Evolutionary conservation across 805 yeast species (phyloP), one percentile per base, ranked within the genome.

Genomic region (Lachancea dasiensis): DNA sequence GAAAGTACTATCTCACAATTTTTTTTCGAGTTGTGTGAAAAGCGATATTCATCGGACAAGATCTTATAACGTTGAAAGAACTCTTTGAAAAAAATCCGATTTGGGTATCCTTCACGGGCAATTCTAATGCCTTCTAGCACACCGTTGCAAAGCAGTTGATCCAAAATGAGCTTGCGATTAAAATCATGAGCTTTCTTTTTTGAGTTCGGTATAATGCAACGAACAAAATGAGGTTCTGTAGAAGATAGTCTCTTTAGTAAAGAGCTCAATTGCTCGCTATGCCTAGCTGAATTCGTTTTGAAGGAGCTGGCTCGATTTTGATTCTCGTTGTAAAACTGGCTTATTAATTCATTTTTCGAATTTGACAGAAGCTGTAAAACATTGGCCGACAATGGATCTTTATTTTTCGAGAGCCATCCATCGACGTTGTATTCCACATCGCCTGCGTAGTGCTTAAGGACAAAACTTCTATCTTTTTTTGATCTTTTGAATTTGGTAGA

Each of bases 81-180:
- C 33, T 86, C 90, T 31, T 79, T 75, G 60, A 89, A 90, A 20
- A 79, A 75, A 55, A 90, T 77, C 47, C 96, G 75, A 60, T 92
- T 92, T 4, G 99, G 99, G 60, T 82, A 92, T 2, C 99, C 99
- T 6, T 95, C 86, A 47, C 99, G 74, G 0, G 97, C 95, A 43
- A 92, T 92, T 60, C 98, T 73, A 21, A 92, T 92, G 44, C 99
- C 99, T 68, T 92, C 99, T 36, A 92, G 65, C 11, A 92, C 99
- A 73, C 99, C 99, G 55, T 92, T 92, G 55, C 97, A 92, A 46
- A 96, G 71, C 45, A 92, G 68, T 63, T 92, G 99, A 36, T 84
- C 90, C 31, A 92, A 65, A 6, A 92, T 95, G 17, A 92, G 64
- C 21, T 63, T 64, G 49, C 81, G 86, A 50, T 86, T 86, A 51